Percentiles rank a stretch among this genome's conserved stretches.
Conservation (phyloP, 129 eudicot genomes). For the Flaveria ramosissima region DNA sequence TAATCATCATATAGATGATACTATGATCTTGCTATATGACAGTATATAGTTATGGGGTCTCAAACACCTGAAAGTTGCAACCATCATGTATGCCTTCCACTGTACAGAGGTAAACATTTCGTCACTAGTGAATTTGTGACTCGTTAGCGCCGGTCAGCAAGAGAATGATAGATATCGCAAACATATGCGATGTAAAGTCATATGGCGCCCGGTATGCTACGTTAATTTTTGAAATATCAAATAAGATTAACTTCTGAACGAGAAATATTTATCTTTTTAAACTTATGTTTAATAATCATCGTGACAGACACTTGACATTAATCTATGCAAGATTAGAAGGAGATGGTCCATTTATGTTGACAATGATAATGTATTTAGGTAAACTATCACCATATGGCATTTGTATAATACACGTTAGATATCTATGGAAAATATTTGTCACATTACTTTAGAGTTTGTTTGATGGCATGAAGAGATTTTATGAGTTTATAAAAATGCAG, state of each 20-base stretch:
- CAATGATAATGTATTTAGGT: constrained; percentile 6
- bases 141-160: neutral
- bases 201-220: too few relatives aligned
- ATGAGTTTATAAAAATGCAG: constrained; percentile 8
- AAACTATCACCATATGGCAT: neutral
- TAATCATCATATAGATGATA: neutral
- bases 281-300: neutral
- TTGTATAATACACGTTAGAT: neutral
- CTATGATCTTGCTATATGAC: neutral
- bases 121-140: neutral
- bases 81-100: neutral
- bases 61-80: neutral
- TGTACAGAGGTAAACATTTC: neutral
- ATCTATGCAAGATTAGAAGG: neutral
- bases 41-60: neutral
- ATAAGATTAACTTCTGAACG: neutral
- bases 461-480: constrained; percentile 10
- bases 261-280: neutral
- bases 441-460: neutral
- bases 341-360: neutral
- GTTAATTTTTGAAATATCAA: neutral
- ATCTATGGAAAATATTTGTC: neutral
- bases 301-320: neutral
- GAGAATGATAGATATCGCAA: neutral
- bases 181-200: neutral